Percentiles rank a stretch among this genome's conserved stretches.
Evolutionary conservation across 1,284 basidiomycete species (phyloP).

Genomic region (Salmacisia buchloeana): DNA sequence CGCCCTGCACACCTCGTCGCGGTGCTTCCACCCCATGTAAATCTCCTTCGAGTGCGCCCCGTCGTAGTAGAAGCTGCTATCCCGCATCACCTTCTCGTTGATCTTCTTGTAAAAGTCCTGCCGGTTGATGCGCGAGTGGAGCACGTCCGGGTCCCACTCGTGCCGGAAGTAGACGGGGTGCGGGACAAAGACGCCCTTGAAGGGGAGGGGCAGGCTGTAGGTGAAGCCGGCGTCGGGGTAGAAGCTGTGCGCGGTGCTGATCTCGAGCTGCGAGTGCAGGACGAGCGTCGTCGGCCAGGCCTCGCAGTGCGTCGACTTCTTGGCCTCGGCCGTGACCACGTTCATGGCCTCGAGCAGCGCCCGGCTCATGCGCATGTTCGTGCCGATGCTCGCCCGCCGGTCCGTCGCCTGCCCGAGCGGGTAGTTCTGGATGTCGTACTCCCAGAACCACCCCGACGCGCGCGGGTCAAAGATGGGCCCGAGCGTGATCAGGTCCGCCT

Average conservation of each 20-base stretch:
- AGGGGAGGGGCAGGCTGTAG: slow-evolving; percentile 46
- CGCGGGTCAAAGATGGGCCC: slow-evolving; percentile 50
- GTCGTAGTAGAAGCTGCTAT: slow-evolving; percentile 49
- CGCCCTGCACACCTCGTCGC: slow-evolving; percentile 45
- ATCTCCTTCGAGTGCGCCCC: slow-evolving; percentile 45
- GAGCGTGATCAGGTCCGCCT: slow-evolving; percentile 49
- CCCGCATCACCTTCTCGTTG: slow-evolving; percentile 49
- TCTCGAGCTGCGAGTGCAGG: slow-evolving; percentile 47
- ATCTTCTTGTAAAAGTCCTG: slow-evolving; percentile 49
- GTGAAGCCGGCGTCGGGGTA: slow-evolving; percentile 48
- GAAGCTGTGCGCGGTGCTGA: slow-evolving; percentile 45
- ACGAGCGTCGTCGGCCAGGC: slow-evolving; percentile 50
- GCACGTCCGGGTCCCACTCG: slow-evolving; percentile 45
- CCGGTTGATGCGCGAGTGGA: slow-evolving; percentile 45
- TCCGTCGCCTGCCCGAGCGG: slow-evolving; percentile 42
- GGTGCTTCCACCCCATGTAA: slow-evolving; percentile 48
- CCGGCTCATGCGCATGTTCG: slow-evolving; percentile 50
- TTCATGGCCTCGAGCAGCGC: slow-evolving; percentile 49
- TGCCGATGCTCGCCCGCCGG: slow-evolving; percentile 48
- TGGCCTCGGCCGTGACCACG: slow-evolving; percentile 49
- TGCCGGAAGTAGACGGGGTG: slow-evolving; percentile 51
- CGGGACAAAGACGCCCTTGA: slow-evolving; percentile 50
- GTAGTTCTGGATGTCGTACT: slow-evolving; percentile 50
- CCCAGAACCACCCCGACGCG: slow-evolving; percentile 50
- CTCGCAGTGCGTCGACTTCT: slow-evolving; percentile 50